Evolutionary conservation across 345 rosid genomes (phyloP).

Genomic region (Citrus inodora): DNA sequence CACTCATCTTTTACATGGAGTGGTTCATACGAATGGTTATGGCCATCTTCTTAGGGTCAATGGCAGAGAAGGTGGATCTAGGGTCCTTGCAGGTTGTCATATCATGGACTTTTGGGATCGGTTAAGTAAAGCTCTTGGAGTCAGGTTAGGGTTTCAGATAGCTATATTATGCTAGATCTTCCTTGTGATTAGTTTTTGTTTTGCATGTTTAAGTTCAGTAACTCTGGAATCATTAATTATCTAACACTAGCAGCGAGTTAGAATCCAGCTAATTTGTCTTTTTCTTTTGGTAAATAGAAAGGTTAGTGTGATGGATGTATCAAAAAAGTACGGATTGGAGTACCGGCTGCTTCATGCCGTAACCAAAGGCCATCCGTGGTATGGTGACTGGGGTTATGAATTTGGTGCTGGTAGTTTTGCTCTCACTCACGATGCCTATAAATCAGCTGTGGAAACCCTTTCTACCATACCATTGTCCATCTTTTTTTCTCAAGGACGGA

Average conservation of each 20-base stretch:
- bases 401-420: slow-evolving; percentile 69
- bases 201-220: not conserved
- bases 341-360: slow-evolving; percentile 63
- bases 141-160: slow-evolving; percentile 38
- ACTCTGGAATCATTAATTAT: not conserved
- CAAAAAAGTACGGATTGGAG: slow-evolving; percentile 57
- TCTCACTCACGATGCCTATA: slow-evolving; percentile 45
- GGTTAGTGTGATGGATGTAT: slow-evolving; percentile 78
- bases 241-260: not conserved
- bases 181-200: not conserved
- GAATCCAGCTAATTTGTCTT: not conserved
- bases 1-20: slow-evolving; percentile 65
- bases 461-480: slow-evolving; percentile 38
- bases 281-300: slow-evolving; percentile 35
- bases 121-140: slow-evolving; percentile 50
- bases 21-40: slow-evolving; percentile 60
- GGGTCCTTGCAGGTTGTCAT: slow-evolving; percentile 56
- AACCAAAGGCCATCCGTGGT: slow-evolving; percentile 58
- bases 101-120: slow-evolving; percentile 80
- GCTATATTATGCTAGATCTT: not conserved
- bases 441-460: slow-evolving; percentile 46
- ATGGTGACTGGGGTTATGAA: slow-evolving; percentile 74
- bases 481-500: slow-evolving; percentile 33
- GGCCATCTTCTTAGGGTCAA: slow-evolving; percentile 77
- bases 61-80: slow-evolving; percentile 72